Conservation (phyloP, 768 basidiomycete genomes). For the Amanita thiersii region DNA sequence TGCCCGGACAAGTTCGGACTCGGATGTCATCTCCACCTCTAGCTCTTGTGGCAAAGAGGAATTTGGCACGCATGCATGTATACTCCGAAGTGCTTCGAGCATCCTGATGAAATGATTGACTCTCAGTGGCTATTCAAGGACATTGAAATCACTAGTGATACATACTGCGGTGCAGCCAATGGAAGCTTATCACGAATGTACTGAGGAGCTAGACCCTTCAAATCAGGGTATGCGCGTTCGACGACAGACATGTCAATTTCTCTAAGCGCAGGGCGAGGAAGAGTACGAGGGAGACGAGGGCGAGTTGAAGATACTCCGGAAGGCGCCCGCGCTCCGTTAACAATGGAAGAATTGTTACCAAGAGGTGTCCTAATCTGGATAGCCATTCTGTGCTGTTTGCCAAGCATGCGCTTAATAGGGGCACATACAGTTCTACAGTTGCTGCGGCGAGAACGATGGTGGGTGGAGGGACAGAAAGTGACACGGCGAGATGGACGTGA, state of each 20-base stretch:
- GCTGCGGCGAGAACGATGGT: background rate
- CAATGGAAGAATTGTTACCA: conserved; percentile 6
- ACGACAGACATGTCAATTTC: conserved; percentile 12
- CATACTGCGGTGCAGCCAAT: conserved; percentile 10
- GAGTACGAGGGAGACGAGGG: conserved; percentile 13
- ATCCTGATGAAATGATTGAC: conserved; percentile 10
- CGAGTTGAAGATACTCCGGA: conserved; percentile 1
- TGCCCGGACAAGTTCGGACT: conserved; percentile 10
- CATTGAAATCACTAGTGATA: background rate
- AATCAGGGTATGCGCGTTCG: conserved; percentile 10
- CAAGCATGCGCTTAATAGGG: conserved; percentile 5
- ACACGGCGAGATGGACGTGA: conserved; percentile 2
- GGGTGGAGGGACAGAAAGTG: background rate
- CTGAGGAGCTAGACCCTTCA: conserved; percentile 12
- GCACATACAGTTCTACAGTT: conserved; percentile 4
- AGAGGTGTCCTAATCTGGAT: conserved; percentile 4
- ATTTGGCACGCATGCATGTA: conserved; percentile 9
- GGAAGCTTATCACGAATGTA: conserved; percentile 15
- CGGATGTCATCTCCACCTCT: conserved; percentile 15
- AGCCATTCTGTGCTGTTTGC: conserved; percentile 3
- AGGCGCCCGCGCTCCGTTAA: background rate
- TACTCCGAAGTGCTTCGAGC: conserved; percentile 12
- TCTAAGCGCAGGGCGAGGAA: conserved; percentile 13
- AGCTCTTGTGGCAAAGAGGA: conserved; percentile 14
- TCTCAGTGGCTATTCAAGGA: conserved; percentile 1